Percentiles rank a stretch among this genome's conserved stretches.
Conservation (phyloP, 1,284 basidiomycete genomes). For the Ustilago xerochloae region DNA sequence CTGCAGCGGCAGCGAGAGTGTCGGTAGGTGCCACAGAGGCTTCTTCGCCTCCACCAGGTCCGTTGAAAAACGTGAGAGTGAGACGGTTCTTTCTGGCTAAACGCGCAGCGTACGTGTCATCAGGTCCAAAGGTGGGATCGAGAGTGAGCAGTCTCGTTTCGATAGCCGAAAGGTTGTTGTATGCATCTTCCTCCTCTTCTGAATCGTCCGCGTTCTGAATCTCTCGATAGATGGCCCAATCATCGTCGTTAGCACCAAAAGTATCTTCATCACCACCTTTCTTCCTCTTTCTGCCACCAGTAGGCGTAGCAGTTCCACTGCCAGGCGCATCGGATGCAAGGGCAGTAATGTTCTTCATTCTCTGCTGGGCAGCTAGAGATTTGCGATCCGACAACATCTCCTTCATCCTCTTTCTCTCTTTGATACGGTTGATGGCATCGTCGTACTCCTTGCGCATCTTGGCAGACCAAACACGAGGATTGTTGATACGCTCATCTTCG, state of each 20-base stretch:
- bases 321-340: constrained; percentile 76
- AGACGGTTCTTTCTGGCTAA: constrained; percentile 82
- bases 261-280: constrained; percentile 77
- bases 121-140: constrained; percentile 83
- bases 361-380: constrained; percentile 90
- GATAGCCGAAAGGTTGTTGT: constrained; percentile 77
- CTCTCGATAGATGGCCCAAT: constrained; percentile 98
- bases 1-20: not conserved
- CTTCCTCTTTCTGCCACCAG: constrained; percentile 46
- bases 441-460: constrained; percentile 60
- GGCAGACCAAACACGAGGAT: constrained; percentile 57
- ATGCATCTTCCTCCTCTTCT: constrained; percentile 94
- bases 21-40: constrained; percentile 16
- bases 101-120: constrained; percentile 84
- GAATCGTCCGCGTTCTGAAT: constrained; percentile 88
- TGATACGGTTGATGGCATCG: constrained; percentile 82
- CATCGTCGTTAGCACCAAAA: constrained; percentile 94
- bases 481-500: constrained; percentile 76
- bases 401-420: constrained; percentile 82
- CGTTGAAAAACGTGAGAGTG: constrained; percentile 80
- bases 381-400: constrained; percentile 90
- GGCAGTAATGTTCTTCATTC: constrained; percentile 96
- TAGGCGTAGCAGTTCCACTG: constrained; percentile 40
- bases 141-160: constrained; percentile 84
- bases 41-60: constrained; percentile 62